A percentile compares a stretch with the other conserved stretches of the same genome.
phyloP scores from a whole-genome alignment of 2,329 filamentous ascomycete genomes.

The Cladosporium velox region DNA sequence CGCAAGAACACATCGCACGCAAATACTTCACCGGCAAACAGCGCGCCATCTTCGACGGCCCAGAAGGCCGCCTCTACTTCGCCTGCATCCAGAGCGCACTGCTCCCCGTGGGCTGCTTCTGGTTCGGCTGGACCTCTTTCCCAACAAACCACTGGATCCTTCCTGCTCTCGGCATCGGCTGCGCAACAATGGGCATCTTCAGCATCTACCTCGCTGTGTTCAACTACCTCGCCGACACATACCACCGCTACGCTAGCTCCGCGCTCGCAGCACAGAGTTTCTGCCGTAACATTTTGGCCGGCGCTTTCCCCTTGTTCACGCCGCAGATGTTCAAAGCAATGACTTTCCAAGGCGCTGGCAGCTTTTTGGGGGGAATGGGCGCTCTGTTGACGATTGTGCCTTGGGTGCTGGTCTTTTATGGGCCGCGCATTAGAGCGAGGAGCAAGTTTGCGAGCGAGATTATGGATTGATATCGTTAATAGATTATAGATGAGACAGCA shows the following conservation, averaged over 20 bases:
- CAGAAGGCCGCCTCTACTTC: constrained; percentile 82
- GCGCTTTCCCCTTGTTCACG: constrained; percentile 77
- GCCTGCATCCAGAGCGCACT: constrained; percentile 73
- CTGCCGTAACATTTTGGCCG: constrained; percentile 80
- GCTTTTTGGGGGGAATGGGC: constrained; percentile 72
- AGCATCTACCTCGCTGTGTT: constrained; percentile 85
- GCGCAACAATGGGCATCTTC: constrained; percentile 84
- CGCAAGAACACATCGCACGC: constrained; percentile 30
- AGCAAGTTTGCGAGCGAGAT: constrained; percentile 69
- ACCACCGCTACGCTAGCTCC: constrained; percentile 80
- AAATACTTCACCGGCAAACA: constrained; percentile 28
- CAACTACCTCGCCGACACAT: constrained; percentile 89
- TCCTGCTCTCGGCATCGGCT: constrained; percentile 67
- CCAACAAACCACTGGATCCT: constrained; percentile 69
- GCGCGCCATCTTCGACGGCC: constrained; percentile 50
- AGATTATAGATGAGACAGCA: neutral
- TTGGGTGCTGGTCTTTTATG: constrained; percentile 80
- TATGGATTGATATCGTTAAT: constrained; percentile 27
- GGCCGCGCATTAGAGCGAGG: constrained; percentile 70
- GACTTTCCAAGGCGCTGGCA: constrained; percentile 70
- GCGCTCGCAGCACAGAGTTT: constrained; percentile 85
- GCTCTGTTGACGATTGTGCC: constrained; percentile 74
- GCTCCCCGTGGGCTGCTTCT: constrained; percentile 77
- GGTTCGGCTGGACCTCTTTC: constrained; percentile 73
- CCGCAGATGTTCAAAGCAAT: constrained; percentile 71